A percentile compares a stretch with the other conserved stretches of the same genome.
Evolutionary conservation across 2,329 filamentous ascomycete genomes (phyloP).

Genomic region (Lojkania enalia): DNA sequence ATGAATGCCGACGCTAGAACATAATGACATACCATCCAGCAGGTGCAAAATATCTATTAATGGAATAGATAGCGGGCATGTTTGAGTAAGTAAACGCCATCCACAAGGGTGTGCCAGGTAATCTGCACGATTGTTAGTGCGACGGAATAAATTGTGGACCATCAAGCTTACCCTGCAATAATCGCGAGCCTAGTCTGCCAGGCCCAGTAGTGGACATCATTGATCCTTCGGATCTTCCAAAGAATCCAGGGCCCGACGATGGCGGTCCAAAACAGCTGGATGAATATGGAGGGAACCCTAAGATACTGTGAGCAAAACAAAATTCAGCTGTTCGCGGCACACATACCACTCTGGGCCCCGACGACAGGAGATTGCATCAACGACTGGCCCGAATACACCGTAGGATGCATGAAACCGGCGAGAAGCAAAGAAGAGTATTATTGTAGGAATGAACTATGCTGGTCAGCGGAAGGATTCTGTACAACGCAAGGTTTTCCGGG

Average conservation of each 20-base stretch:
- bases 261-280: conserved; percentile 43
- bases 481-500: conserved; percentile 1
- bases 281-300: conserved; percentile 43
- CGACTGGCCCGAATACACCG: conserved; percentile 58
- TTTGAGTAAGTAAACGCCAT: conserved; percentile 42
- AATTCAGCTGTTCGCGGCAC: too few species aligned
- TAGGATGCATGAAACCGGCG: conserved; percentile 63
- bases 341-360: conserved; percentile 67
- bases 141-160: not conserved
- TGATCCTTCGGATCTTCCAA: conserved; percentile 43
- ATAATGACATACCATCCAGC: conserved; percentile 39
- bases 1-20: conserved; percentile 2
- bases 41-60: conserved; percentile 39
- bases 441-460: conserved; percentile 58
- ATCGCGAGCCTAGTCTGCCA: conserved; percentile 45
- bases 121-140: conserved; percentile 28
- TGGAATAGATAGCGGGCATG: conserved; percentile 22
- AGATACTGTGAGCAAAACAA: too few species aligned
- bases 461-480: conserved; percentile 17
- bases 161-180: conserved; percentile 36
- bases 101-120: conserved; percentile 44
- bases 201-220: conserved; percentile 45
- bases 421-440: conserved; percentile 65
- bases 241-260: conserved; percentile 43
- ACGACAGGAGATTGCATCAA: conserved; percentile 49